A percentile compares a stretch with the other conserved stretches of the same genome.
These are phyloP conservation scores for Scortechinia acanthostroma DNA, from an alignment of 2,329 filamentous ascomycete genomes.

Conservation along the genomic window DNA sequence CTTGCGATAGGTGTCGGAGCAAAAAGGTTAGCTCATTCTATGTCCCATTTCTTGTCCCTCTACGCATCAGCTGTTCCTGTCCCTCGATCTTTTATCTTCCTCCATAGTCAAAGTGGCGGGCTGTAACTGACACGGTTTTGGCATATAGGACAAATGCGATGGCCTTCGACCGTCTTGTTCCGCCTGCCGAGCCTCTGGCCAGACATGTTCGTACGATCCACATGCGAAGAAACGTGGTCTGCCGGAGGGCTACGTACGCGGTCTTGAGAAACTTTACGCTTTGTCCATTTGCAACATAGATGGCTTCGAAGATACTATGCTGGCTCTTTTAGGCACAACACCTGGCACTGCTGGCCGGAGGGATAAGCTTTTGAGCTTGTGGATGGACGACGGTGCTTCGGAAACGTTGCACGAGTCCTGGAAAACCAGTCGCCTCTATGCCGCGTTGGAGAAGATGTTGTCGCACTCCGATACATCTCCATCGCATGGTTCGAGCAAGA, in stretches of 20 bases:
- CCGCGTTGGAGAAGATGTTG: slow-evolving; percentile 28
- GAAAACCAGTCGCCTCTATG: slow-evolving; percentile 28
- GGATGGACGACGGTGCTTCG: slow-evolving; percentile 25
- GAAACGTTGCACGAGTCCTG: slow-evolving; percentile 30
- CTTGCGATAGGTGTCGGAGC: slow-evolving; percentile 32
- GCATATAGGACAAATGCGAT: slow-evolving; percentile 28
- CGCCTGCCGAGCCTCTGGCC: slow-evolving; percentile 25
- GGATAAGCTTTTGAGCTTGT: slow-evolving; percentile 22
- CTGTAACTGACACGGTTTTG: too few species aligned
- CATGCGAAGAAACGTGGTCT: slow-evolving; percentile 32
- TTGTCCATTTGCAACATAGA: slow-evolving; percentile 30
- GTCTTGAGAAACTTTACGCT: slow-evolving; percentile 33
- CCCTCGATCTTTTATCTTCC: neutral
- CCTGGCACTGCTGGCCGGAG: slow-evolving; percentile 16
- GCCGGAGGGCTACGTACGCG: slow-evolving; percentile 34
- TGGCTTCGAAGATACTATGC: slow-evolving; percentile 29
- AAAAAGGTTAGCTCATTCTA: slow-evolving; percentile 24
- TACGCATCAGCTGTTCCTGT: too few species aligned
- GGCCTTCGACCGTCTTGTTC: slow-evolving; percentile 29
- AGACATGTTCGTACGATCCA: slow-evolving; percentile 30
- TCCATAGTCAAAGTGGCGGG: too few species aligned
- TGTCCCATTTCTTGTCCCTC: too few species aligned
- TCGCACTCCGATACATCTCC: slow-evolving; percentile 12
- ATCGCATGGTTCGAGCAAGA: neutral
- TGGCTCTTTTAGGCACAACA: slow-evolving; percentile 23